Base-by-base conservation (phyloP, 306 rosid genomes). In the Cyclanthera cordifolia region DNA sequence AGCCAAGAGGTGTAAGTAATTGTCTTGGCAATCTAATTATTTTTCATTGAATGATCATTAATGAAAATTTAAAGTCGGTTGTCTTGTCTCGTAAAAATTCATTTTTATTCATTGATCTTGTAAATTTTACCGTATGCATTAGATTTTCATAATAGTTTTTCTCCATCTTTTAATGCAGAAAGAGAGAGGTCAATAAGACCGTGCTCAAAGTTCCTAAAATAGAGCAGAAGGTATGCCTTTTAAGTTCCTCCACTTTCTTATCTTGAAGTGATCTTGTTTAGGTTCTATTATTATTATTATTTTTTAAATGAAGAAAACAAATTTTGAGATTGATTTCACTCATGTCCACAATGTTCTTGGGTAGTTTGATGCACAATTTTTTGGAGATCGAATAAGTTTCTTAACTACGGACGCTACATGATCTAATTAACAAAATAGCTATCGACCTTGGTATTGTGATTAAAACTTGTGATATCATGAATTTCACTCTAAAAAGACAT, bases 171-270 rank as follows among this genome's bases (percentile, higher is more conserved):
- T 79, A 20, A 64, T 85, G 82, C 86, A 94, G 99, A 56, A 94
- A 90, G 84, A 79, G 99, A 80, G 99, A 77, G 83, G 97, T 94
- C 69, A 94, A 94, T 75, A 94, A 94, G 85, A 86, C 89, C 52
- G 99, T 94, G 70, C 90, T 94, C 59, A 94, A 94, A 85, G 95
- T 94, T 79, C 99, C 99, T 71, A 90, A 96, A 70, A 85, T 86
- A 79, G 99, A 94, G 72, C 99, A 94, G 86, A 94, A 94, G 97
- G 99, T 94, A 79, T 28, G 0, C 16, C 66, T 64, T 78, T 37
- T 74, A 53, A 48, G 50, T 75, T 48, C 41, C 16, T 56, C 57
- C 3, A 11, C 23, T 71, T 28, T 15, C 0, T 32, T 60, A 34
- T 34, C 41, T 34, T 2, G 3, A 43, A 23, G 27, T 37, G 50